phyloP scores from a whole-genome alignment of 2,329 filamentous ascomycete species.

The Coccinonectria pachysandricola region DNA sequence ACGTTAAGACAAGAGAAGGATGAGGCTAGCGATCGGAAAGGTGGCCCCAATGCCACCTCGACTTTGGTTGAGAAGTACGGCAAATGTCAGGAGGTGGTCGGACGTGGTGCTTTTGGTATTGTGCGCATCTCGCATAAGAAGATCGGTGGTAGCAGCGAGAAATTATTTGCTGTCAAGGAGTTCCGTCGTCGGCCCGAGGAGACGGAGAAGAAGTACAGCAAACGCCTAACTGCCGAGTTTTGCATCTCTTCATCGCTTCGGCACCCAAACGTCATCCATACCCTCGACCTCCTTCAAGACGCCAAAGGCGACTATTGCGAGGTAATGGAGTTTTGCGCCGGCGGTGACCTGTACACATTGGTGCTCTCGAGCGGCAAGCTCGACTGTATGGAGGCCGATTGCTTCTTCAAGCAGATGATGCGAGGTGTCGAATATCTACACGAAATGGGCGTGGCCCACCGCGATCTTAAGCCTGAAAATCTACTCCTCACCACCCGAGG shows the following conservation, averaged over 20 bases:
- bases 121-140: conserved; percentile 97
- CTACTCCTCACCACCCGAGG: conserved; percentile 86
- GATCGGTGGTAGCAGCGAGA: conserved; percentile 70
- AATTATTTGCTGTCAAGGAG: conserved; percentile 95
- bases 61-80: conserved; percentile 94
- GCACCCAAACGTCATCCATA: conserved; percentile 97
- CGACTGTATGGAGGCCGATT: conserved; percentile 86
- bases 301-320: conserved; percentile 97
- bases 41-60: conserved; percentile 56
- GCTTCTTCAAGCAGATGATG: conserved; percentile 99
- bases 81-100: conserved; percentile 95
- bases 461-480: conserved; percentile 95
- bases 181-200: conserved; percentile 91
- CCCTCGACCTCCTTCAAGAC: conserved; percentile 87
- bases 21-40: conserved; percentile 71
- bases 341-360: conserved; percentile 89
- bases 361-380: conserved; percentile 86
- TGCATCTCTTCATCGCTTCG: conserved; percentile 95
- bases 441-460: conserved; percentile 97
- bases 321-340: conserved; percentile 98
- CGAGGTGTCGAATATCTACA: conserved; percentile 98
- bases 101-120: conserved; percentile 92
- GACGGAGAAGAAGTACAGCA: conserved; percentile 95
- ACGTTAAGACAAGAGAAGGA: conserved; percentile 84
- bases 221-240: conserved; percentile 92